A percentile compares a stretch with the other conserved stretches of the same genome.
Conservation (phyloP, 192 early-diverging fungal species). For the Geranomyces variabilis region DNA sequence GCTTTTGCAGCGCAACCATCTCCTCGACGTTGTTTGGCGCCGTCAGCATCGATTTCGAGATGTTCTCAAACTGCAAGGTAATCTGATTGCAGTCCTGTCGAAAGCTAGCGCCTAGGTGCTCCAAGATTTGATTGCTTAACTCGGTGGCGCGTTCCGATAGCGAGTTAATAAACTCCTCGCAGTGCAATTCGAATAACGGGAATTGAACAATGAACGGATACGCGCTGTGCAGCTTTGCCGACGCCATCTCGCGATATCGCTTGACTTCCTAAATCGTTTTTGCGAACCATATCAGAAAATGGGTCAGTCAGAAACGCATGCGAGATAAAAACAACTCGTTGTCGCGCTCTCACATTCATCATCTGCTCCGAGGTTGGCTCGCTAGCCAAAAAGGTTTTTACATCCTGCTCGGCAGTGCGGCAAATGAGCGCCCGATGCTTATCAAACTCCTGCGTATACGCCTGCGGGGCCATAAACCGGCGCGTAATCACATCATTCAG, state of each 20-base stretch:
- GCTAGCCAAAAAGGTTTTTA: slow-evolving; percentile 49
- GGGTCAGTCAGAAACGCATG: background rate
- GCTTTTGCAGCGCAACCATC: slow-evolving; percentile 64
- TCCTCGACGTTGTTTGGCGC: slow-evolving; percentile 59
- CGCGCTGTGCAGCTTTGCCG: slow-evolving; percentile 48
- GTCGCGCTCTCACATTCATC: slow-evolving; percentile 43
- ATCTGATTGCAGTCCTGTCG: slow-evolving; percentile 37
- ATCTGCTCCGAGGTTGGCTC: slow-evolving; percentile 51
- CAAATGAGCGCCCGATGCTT: slow-evolving; percentile 50
- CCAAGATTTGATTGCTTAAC: slow-evolving; percentile 50
- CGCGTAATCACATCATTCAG: slow-evolving; percentile 38
- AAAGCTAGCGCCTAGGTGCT: slow-evolving; percentile 40
- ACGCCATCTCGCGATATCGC: slow-evolving; percentile 43
- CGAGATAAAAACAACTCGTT: background rate
- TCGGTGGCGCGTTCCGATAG: slow-evolving; percentile 52
- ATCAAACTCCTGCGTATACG: slow-evolving; percentile 56
- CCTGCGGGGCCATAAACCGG: slow-evolving; percentile 46
- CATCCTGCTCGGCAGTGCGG: slow-evolving; percentile 43
- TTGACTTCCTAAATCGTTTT: slow-evolving; percentile 47
- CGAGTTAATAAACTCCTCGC: slow-evolving; percentile 54
- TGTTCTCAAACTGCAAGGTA: slow-evolving; percentile 52
- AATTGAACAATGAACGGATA: slow-evolving; percentile 60
- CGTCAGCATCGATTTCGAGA: slow-evolving; percentile 47
- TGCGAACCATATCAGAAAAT: slow-evolving; percentile 6
- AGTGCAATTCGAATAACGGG: slow-evolving; percentile 57